A percentile compares a stretch with the other conserved stretches of the same genome.
Conservation (phyloP, 768 basidiomycete species). For the Lyophyllum semitale region DNA sequence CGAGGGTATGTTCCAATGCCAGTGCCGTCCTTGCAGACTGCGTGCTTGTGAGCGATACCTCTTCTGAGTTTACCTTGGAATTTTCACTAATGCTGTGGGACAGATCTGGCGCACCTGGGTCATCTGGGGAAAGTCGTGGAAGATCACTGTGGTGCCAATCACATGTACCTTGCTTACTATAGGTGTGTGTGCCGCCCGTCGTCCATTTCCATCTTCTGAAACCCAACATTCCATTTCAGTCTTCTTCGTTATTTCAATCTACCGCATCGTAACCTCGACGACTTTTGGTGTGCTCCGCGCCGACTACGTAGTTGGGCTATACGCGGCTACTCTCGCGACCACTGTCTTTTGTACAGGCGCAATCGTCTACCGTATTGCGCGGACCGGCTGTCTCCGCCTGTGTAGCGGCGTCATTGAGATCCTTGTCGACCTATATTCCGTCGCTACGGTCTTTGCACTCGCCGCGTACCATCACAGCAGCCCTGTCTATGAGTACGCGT, state of each 20-base stretch:
- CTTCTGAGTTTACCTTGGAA: not conserved
- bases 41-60: slow-evolving; percentile 2
- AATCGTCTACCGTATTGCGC: slow-evolving; percentile 10
- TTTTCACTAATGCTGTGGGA: not conserved
- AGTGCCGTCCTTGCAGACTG: slow-evolving; percentile 12
- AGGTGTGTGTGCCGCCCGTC: not conserved
- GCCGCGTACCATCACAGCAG: slow-evolving; percentile 8
- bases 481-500: slow-evolving; percentile 9
- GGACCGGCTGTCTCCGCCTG: slow-evolving; percentile 3
- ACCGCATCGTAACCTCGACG: slow-evolving; percentile 4
- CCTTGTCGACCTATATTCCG: slow-evolving; percentile 11
- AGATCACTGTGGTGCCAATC: slow-evolving; percentile 7
- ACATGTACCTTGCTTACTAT: slow-evolving; percentile 10
- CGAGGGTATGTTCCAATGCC: slow-evolving; percentile 6
- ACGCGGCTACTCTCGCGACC: slow-evolving; percentile 11
- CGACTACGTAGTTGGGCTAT: slow-evolving; percentile 15
- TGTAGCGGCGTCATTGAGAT: slow-evolving; percentile 13
- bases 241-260: slow-evolving; percentile 14
- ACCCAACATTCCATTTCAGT: not conserved
- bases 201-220: not conserved
- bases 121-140: slow-evolving; percentile 14
- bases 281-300: slow-evolving; percentile 11
- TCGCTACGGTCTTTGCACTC: slow-evolving; percentile 15
- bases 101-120: slow-evolving; percentile 19
- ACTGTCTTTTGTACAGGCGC: slow-evolving; percentile 13